Evolutionary conservation across 192 early-diverging fungal species (phyloP).

Genomic region (Pilaira anomala): DNA sequence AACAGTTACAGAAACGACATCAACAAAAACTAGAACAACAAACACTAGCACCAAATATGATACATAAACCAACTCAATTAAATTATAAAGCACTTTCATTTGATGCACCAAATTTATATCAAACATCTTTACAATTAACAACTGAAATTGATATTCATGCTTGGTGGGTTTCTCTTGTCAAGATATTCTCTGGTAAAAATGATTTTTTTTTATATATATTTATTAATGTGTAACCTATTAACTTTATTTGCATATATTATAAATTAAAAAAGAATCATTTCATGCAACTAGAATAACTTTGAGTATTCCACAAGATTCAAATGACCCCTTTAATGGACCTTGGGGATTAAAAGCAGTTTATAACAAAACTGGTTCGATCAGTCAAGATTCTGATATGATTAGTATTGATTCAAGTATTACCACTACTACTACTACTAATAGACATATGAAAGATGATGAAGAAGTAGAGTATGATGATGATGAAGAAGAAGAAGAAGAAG

Average conservation of each 20-base stretch:
- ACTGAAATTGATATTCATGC: constrained; percentile 37
- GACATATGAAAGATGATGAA: neutral
- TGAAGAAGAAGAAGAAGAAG: neutral
- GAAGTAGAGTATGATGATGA: neutral
- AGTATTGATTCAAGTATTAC: neutral
- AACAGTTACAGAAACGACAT: constrained; percentile 22
- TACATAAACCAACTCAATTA: neutral
- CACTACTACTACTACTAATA: neutral
- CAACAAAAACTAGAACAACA: neutral
- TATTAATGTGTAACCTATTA: neutral
- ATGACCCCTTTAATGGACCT: constrained; percentile 36
- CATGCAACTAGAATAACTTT: constrained; percentile 37
- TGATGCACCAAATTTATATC: constrained; percentile 41
- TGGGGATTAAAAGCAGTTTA: constrained; percentile 42
- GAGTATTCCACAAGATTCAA: constrained; percentile 41
- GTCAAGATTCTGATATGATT: neutral
- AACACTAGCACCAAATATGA: neutral
- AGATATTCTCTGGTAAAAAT: constrained; percentile 32
- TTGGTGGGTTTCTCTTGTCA: constrained; percentile 41
- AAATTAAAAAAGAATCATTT: constrained; percentile 20
- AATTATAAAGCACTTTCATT: constrained; percentile 23
- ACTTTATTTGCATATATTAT: neutral
- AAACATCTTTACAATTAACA: constrained; percentile 33
- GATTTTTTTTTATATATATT: neutral
- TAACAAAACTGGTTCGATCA: constrained; percentile 13